These are phyloP conservation scores for Spergularia bocconei DNA, from an alignment of 148 eudicot species.

Conservation along the genomic window DNA sequence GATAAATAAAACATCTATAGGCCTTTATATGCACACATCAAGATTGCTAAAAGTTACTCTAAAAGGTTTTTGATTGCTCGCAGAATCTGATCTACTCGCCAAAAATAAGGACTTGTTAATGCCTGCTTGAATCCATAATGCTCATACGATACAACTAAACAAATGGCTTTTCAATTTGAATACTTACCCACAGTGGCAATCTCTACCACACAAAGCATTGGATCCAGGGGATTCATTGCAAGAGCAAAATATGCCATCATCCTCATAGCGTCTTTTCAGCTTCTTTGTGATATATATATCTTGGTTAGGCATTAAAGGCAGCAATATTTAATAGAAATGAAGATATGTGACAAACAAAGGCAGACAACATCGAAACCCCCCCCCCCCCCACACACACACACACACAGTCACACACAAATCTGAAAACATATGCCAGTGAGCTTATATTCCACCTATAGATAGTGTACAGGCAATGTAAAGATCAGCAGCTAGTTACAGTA, in stretches of 20 bases:
- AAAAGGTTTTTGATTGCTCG: not conserved
- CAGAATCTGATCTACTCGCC: not conserved
- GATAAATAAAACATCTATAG: not conserved
- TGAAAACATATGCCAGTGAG: not conserved
- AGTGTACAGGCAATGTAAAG: not conserved
- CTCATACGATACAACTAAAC: constrained; percentile 8
- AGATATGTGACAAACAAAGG: not conserved
- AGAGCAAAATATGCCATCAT: constrained; percentile 96
- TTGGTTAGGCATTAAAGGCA: constrained; percentile 29
- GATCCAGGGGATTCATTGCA: constrained; percentile 70
- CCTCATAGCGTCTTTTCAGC: constrained; percentile 75
- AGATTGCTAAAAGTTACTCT: constrained; percentile 1
- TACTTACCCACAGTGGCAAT: constrained; percentile 95
- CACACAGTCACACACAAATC: not conserved
- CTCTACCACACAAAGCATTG: constrained; percentile 69
- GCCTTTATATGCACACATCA: not conserved
- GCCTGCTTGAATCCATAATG: not conserved
- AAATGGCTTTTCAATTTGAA: not conserved
- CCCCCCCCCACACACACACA: not conserved
- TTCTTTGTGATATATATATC: constrained; percentile 88
- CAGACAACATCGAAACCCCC: not conserved
- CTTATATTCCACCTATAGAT: not conserved
- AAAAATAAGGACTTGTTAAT: not conserved
- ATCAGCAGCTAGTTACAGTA: not conserved
- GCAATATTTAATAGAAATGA: not conserved